A percentile compares a stretch with the other conserved stretches of the same genome.
These are phyloP conservation scores for Tylopilus sp. DNA, from an alignment of 768 basidiomycete genomes.

Conservation along the genomic window DNA sequence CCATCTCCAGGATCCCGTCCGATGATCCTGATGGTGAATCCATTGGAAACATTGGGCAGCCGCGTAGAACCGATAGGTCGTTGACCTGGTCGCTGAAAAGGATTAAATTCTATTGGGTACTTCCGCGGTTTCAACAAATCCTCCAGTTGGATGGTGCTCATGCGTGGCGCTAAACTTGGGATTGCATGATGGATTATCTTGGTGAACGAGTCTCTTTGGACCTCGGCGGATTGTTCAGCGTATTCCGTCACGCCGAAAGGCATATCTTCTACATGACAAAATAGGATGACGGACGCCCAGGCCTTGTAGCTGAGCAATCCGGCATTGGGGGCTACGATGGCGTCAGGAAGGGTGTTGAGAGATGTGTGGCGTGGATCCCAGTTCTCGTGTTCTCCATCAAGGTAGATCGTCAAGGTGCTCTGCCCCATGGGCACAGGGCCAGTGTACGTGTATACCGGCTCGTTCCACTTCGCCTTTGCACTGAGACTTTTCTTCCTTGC, in stretches of 20 bases:
- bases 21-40: constrained; percentile 29
- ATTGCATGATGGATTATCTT: constrained; percentile 28
- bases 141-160: constrained; percentile 20
- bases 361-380: constrained; percentile 26
- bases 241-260: constrained; percentile 37
- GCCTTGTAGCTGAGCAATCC: constrained; percentile 35
- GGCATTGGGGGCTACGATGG: constrained; percentile 41
- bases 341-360: constrained; percentile 34
- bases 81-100: constrained; percentile 34
- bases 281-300: constrained; percentile 38
- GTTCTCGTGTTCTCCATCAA: constrained; percentile 28
- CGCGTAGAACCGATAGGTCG: constrained; percentile 23
- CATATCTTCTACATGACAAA: constrained; percentile 24
- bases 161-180: constrained; percentile 22
- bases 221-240: constrained; percentile 35
- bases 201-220: constrained; percentile 28
- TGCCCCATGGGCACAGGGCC: constrained; percentile 37
- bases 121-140: constrained; percentile 24
- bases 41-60: constrained; percentile 32
- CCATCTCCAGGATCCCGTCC: constrained; percentile 15
- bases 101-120: constrained; percentile 32
- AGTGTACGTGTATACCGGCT: constrained; percentile 34
- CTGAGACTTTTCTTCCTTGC: constrained; percentile 32
- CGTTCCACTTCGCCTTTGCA: constrained; percentile 25
- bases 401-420: constrained; percentile 38